Conservation (phyloP, 2,329 filamentous ascomycete species). For the Stagonosporopsis cucurbitacearum region DNA sequence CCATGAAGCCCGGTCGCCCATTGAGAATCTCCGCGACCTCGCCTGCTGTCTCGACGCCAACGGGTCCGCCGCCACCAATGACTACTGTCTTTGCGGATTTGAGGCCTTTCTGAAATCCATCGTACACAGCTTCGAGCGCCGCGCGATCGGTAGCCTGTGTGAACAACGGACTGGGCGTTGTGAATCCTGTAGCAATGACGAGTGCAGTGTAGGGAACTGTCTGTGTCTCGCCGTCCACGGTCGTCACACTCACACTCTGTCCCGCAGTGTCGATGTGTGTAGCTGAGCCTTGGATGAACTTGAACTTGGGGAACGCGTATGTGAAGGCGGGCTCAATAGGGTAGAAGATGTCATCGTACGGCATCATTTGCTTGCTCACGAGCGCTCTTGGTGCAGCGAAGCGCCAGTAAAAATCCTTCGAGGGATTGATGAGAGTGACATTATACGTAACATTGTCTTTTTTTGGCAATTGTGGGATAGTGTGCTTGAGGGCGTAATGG, state of each 20-base stretch:
- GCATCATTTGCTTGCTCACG: slow-evolving; percentile 58
- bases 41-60: slow-evolving; percentile 59
- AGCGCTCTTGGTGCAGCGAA: slow-evolving; percentile 61
- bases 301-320: slow-evolving; percentile 57
- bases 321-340: slow-evolving; percentile 60
- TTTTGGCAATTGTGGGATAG: slow-evolving; percentile 44
- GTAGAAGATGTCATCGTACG: slow-evolving; percentile 57
- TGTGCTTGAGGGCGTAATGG: slow-evolving; percentile 47
- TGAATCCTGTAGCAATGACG: slow-evolving; percentile 63
- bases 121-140: slow-evolving; percentile 40
- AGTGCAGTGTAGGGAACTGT: slow-evolving; percentile 59
- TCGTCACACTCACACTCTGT: slow-evolving; percentile 53
- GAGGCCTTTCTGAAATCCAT: slow-evolving; percentile 47
- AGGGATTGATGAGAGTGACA: slow-evolving; percentile 63
- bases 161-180: slow-evolving; percentile 55
- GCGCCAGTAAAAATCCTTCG: slow-evolving; percentile 61
- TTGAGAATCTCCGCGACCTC: slow-evolving; percentile 56
- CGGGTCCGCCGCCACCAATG: slow-evolving; percentile 58
- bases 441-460: slow-evolving; percentile 54
- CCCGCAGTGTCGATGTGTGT: slow-evolving; percentile 55
- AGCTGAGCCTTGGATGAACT: slow-evolving; percentile 60
- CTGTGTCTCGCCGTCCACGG: slow-evolving; percentile 41
- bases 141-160: slow-evolving; percentile 49
- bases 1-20: slow-evolving; percentile 46
- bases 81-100: slow-evolving; percentile 53